Evolutionary conservation across 805 yeast species (phyloP).

Genomic region (Ogataea sp.): DNA sequence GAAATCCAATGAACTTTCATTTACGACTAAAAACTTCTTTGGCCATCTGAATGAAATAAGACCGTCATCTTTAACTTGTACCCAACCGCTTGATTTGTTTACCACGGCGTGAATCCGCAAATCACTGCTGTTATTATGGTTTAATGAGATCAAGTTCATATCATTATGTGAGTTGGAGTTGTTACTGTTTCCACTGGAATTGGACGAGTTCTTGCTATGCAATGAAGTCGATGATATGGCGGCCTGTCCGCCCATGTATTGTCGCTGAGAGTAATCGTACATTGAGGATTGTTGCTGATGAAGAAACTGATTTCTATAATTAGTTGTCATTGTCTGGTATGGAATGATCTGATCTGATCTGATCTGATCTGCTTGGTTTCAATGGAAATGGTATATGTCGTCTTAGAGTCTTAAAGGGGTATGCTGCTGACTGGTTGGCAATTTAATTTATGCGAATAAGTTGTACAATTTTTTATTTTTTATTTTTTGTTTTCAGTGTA

Average conservation of each 20-base stretch:
- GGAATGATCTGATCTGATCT: too few species aligned
- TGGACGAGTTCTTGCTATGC: slow-evolving; percentile 26
- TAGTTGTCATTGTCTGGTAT: slow-evolving; percentile 1
- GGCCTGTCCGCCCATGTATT: too few species aligned
- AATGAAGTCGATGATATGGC: slow-evolving; percentile 12
- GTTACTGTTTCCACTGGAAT: slow-evolving; percentile 21
- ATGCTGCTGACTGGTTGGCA: too few species aligned
- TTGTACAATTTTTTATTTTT: too few species aligned
- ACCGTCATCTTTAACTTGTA: slow-evolving; percentile 88
- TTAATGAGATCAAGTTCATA: too few species aligned
- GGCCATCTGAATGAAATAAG: slow-evolving; percentile 88
- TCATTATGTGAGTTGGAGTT: too few species aligned
- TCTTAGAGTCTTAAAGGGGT: too few species aligned
- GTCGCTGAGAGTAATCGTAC: too few species aligned
- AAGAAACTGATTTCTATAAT: background rate
- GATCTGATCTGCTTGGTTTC: too few species aligned
- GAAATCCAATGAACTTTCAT: slow-evolving; percentile 67
- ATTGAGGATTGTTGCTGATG: background rate
- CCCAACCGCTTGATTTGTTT: slow-evolving; percentile 67
- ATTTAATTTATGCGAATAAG: too few species aligned
- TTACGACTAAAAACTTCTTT: slow-evolving; percentile 71
- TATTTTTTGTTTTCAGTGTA: too few species aligned
- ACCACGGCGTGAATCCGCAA: slow-evolving; percentile 20
- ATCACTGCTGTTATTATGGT: slow-evolving; percentile 1
- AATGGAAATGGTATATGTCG: too few species aligned